A percentile compares a stretch with the other conserved stretches of the same genome.
phyloP scores from a whole-genome alignment of 2,329 filamentous ascomycete species.

The Exophiala dermatitidis region DNA sequence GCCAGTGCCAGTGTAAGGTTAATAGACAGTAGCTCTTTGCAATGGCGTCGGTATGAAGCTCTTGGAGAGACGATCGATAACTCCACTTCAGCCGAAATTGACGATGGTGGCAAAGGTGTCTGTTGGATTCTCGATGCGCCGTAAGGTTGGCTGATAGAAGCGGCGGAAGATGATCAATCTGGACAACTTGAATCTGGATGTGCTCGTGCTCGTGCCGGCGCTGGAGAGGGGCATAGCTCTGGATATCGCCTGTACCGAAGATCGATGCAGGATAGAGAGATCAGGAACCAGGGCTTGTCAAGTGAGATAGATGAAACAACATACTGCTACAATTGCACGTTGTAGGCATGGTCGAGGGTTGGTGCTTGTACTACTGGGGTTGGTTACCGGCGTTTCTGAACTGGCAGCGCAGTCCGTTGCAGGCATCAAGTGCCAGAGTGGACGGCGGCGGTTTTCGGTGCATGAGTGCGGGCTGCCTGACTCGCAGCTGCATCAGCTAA shows the following conservation, averaged over 20 bases:
- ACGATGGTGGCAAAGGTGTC: slow-evolving; percentile 3
- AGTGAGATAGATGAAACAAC: neutral
- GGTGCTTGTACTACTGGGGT: neutral
- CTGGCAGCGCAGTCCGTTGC: neutral
- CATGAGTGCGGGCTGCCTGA: too few species aligned
- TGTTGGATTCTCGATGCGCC: slow-evolving; percentile 5
- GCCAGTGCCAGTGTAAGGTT: neutral
- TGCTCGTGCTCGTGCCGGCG: neutral
- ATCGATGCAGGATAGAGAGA: too few species aligned
- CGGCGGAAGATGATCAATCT: slow-evolving; percentile 6
- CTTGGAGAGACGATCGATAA: neutral
- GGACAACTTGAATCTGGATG: neutral
- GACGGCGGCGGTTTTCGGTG: too few species aligned
- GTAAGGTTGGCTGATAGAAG: neutral
- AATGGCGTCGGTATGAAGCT: slow-evolving; percentile 6
- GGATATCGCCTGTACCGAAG: too few species aligned
- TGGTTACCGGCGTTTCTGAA: neutral
- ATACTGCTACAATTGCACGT: neutral
- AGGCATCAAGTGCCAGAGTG: neutral
- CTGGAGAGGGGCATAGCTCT: too few species aligned
- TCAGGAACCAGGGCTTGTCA: too few species aligned
- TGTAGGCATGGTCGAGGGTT: too few species aligned
- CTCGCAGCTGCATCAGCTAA: too few species aligned
- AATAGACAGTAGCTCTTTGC: slow-evolving; percentile 2
- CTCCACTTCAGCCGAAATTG: slow-evolving; percentile 7